Conservation (phyloP, 768 basidiomycete species). For the Mycena olivaceomarginata region DNA sequence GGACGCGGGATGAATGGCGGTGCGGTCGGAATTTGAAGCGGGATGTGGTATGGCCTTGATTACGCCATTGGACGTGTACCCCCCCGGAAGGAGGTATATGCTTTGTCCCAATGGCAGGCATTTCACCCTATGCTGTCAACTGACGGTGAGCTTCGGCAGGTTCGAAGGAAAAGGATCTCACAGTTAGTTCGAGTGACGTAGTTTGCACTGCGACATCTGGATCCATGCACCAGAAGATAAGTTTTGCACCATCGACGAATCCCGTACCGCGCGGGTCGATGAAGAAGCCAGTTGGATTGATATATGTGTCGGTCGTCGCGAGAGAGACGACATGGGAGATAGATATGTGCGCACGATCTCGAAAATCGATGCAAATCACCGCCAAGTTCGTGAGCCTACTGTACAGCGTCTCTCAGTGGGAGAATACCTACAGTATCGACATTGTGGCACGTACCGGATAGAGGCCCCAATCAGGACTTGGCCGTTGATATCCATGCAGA, state of each 20-base stretch:
- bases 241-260: not conserved
- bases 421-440: not conserved
- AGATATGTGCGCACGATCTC: not conserved
- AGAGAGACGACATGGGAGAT: conserved; percentile 16
- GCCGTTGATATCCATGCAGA: conserved; percentile 3
- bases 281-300: not conserved
- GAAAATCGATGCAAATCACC: conserved; percentile 2
- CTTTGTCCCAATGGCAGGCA: not conserved
- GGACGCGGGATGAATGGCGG: not conserved
- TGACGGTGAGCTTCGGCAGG: not conserved
- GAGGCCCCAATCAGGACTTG: not conserved
- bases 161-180: not conserved
- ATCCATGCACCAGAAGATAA: not conserved
- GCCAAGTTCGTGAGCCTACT: not conserved
- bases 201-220: not conserved
- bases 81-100: not conserved
- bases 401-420: no score
- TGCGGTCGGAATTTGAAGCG: not conserved
- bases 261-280: not conserved
- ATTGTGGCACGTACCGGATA: not conserved
- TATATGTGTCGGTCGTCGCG: no score
- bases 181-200: not conserved
- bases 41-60: not conserved
- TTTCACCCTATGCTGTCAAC: no score
- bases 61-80: not conserved